Conservation (phyloP, 2,329 filamentous ascomycete genomes). For the Fusarium stilboides region DNA sequence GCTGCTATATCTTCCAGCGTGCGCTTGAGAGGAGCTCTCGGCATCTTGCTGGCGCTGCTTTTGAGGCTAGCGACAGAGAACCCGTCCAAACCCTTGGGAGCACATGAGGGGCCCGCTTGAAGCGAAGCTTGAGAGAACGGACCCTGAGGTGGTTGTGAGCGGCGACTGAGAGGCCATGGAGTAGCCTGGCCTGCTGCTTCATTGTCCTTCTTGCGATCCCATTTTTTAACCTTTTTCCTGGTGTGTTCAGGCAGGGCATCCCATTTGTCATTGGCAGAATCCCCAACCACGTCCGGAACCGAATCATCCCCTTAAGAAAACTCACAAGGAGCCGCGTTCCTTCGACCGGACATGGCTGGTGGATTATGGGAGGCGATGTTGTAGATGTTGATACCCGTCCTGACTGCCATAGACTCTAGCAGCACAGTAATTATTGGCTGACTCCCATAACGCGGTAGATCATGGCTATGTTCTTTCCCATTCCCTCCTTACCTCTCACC, state of each 20-base stretch:
- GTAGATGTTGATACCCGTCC: not conserved
- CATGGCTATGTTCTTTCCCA: too few species aligned
- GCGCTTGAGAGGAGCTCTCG: not conserved
- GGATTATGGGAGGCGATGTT: too few species aligned
- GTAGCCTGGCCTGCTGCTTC: too few species aligned
- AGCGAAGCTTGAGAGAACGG: not conserved
- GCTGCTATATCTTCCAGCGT: not conserved
- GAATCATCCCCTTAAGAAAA: not conserved
- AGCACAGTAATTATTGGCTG: not conserved
- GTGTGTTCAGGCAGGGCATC: too few species aligned
- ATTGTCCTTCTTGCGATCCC: too few species aligned
- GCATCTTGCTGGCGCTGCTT: not conserved
- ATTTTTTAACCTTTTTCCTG: too few species aligned
- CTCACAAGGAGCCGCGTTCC: not conserved
- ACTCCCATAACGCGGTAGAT: not conserved
- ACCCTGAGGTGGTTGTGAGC: too few species aligned
- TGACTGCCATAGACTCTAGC: not conserved
- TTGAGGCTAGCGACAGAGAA: not conserved
- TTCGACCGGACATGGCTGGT: not conserved
- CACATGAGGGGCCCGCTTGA: not conserved
- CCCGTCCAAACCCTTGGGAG: not conserved
- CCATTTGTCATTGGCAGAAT: not conserved
- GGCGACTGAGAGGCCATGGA: too few species aligned
- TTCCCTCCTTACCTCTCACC: not conserved
- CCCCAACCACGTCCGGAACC: not conserved